Percentiles rank a stretch among this genome's conserved stretches.
Conservation (phyloP, 345 rosid genomes). For the Salix suchowensis region DNA sequence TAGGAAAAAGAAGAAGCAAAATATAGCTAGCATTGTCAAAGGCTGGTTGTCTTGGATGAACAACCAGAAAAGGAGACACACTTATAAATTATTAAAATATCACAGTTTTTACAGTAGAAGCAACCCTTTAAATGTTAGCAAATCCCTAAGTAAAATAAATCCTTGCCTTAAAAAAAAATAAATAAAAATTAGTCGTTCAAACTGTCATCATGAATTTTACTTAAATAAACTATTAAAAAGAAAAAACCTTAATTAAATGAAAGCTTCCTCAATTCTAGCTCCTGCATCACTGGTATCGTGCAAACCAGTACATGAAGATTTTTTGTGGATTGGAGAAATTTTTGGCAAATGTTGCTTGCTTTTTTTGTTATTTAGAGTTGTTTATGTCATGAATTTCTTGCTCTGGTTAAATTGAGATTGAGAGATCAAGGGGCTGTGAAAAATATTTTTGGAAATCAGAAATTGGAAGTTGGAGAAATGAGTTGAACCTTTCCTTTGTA, state of each 20-base stretch:
- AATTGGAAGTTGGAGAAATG: too few relatives aligned
- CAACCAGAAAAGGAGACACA: not conserved
- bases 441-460: not conserved
- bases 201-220: not conserved
- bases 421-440: not conserved
- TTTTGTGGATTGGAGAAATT: not conserved
- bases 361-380: not conserved
- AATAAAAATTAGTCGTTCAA: not conserved
- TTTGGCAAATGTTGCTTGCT: not conserved
- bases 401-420: not conserved
- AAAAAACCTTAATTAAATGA: not conserved
- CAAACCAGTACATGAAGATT: not conserved
- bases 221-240: not conserved
- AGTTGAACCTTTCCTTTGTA: not conserved
- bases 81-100: not conserved
- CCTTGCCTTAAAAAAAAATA: not conserved
- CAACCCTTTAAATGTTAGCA: not conserved
- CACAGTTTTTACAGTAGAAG: not conserved
- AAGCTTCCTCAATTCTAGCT: not conserved
- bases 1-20: not conserved
- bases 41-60: not conserved
- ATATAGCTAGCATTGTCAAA: not conserved
- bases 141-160: not conserved
- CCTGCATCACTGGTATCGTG: not conserved
- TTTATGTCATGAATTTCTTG: not conserved